Conservation (phyloP, 2,329 filamentous ascomycete species). For the Penicillium sp. region DNA sequence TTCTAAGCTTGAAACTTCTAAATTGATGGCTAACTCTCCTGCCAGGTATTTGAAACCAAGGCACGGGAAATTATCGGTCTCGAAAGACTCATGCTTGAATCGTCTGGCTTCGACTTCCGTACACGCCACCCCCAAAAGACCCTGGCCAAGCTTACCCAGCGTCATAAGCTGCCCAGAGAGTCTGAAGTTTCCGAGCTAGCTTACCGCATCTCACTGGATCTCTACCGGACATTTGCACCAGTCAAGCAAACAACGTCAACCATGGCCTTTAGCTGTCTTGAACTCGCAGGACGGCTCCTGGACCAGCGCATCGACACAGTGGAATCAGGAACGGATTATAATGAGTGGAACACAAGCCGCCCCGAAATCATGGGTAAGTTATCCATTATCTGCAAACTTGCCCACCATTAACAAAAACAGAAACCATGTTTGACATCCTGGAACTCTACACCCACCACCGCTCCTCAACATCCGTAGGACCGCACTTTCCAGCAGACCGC, state of each 20-base stretch:
- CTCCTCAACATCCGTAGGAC: slow-evolving; percentile 68
- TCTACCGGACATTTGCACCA: slow-evolving; percentile 89
- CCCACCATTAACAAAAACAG: slow-evolving; percentile 37
- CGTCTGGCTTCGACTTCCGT: slow-evolving; percentile 88
- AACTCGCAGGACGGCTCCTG: slow-evolving; percentile 69
- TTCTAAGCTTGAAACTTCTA: not conserved
- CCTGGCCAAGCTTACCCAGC: slow-evolving; percentile 71
- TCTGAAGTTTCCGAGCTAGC: slow-evolving; percentile 60
- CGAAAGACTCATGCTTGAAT: slow-evolving; percentile 88
- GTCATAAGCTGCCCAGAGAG: slow-evolving; percentile 52
- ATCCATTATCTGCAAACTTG: slow-evolving; percentile 37
- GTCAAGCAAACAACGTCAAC: slow-evolving; percentile 85
- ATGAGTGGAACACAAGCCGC: slow-evolving; percentile 45
- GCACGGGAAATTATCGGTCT: slow-evolving; percentile 81
- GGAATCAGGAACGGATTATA: slow-evolving; percentile 48
- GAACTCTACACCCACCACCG: slow-evolving; percentile 88
- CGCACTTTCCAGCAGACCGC: slow-evolving; percentile 65
- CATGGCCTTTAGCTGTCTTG: slow-evolving; percentile 75
- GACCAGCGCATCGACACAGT: slow-evolving; percentile 52
- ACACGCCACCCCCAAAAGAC: slow-evolving; percentile 82
- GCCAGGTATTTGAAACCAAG: slow-evolving; percentile 70
- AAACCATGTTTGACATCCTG: slow-evolving; percentile 83
- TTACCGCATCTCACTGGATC: slow-evolving; percentile 78
- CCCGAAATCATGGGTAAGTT: slow-evolving; percentile 49
- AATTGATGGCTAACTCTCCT: not conserved